These are phyloP conservation scores for Oryza rufipogon DNA, from an alignment of 176 grass and related monocot species.

Conservation along the genomic window DNA sequence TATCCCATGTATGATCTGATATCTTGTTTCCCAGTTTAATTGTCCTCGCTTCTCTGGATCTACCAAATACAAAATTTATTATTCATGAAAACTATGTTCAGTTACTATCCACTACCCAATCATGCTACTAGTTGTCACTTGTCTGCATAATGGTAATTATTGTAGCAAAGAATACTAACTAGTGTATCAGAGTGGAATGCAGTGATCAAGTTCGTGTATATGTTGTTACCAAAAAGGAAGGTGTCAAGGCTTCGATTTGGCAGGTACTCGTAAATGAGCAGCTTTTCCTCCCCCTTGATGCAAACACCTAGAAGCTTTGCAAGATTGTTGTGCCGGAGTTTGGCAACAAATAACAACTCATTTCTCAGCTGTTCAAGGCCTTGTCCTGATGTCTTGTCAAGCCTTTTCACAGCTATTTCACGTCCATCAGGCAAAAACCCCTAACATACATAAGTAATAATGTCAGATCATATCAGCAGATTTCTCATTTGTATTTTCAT, in stretches of 20 bases:
- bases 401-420: conserved; percentile 35
- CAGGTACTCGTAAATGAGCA: conserved; percentile 55
- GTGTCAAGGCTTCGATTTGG: conserved; percentile 52
- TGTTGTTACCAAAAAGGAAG: conserved; percentile 43
- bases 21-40: conserved; percentile 39
- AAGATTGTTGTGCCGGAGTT: conserved; percentile 58
- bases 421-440: conserved; percentile 32
- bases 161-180: not conserved
- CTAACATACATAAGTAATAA: conserved; percentile 1
- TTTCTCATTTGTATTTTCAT: no score
- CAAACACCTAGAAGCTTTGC: conserved; percentile 44
- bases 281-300: conserved; percentile 42
- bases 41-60: conserved; percentile 29
- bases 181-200: no score
- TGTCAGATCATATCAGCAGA: not conserved
- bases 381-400: conserved; percentile 37
- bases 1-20: conserved; percentile 29
- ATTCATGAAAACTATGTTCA: not conserved
- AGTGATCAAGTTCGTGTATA: not conserved
- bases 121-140: no score
- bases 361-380: conserved; percentile 45
- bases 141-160: not conserved
- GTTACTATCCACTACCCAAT: not conserved
- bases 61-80: not conserved
- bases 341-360: conserved; percentile 53